phyloP scores from a whole-genome alignment of 768 basidiomycete genomes.

The Albatrellus ellisii region DNA sequence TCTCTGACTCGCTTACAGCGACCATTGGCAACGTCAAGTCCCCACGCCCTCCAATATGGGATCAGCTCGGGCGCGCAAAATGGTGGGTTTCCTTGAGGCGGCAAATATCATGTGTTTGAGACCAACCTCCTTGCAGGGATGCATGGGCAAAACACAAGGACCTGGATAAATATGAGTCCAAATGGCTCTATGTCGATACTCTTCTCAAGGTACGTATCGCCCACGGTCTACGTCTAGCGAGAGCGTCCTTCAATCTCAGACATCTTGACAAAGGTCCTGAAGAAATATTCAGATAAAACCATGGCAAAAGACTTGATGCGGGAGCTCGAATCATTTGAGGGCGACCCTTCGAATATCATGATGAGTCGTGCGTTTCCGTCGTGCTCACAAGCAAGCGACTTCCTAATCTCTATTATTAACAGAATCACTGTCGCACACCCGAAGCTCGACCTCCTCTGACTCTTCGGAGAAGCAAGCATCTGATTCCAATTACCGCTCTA shows the following conservation, averaged over 20 bases:
- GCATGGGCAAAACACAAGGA: conserved; percentile 93
- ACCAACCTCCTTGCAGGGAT: conserved; percentile 41
- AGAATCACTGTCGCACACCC: conserved; percentile 16
- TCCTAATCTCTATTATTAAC: no score
- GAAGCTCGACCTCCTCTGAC: conserved; percentile 41
- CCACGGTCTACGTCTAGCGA: not conserved
- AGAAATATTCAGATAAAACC: conserved; percentile 76
- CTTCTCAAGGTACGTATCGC: conserved; percentile 51
- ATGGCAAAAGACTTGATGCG: conserved; percentile 59
- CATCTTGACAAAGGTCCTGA: conserved; percentile 39
- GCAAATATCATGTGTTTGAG: conserved; percentile 9
- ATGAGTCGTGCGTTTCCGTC: conserved; percentile 41
- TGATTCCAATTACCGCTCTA: conserved; percentile 11
- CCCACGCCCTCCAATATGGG: conserved; percentile 75
- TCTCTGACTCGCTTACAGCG: no score
- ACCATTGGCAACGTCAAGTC: conserved; percentile 81
- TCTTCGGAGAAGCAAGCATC: conserved; percentile 44
- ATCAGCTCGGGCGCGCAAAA: conserved; percentile 87
- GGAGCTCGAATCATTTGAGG: conserved; percentile 68
- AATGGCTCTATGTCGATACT: conserved; percentile 82
- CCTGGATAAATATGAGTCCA: conserved; percentile 65
- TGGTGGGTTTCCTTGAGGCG: conserved; percentile 40
- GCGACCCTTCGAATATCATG: conserved; percentile 49
- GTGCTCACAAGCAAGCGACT: not conserved
- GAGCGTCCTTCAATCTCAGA: not conserved